A percentile compares a stretch with the other conserved stretches of the same genome.
Evolutionary conservation across 1,139 yeast genomes (phyloP).

Genomic region (Yamadazyma aaseri): DNA sequence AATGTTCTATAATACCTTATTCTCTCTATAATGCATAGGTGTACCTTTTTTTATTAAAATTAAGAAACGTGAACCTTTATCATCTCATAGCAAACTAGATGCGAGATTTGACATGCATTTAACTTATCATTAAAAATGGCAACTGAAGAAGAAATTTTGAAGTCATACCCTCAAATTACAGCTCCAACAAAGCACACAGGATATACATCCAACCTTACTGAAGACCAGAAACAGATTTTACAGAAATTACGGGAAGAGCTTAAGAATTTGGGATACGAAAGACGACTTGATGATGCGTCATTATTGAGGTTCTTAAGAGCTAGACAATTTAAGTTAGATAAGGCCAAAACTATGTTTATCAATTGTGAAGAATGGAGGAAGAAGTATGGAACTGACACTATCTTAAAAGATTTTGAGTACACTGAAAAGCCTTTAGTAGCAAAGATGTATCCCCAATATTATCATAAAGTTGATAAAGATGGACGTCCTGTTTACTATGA

Average conservation of each 20-base stretch:
- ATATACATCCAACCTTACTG: conserved; percentile 76
- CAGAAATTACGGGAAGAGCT: conserved; percentile 59
- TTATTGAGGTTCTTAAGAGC: conserved; percentile 90
- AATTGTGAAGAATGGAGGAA: conserved; percentile 92
- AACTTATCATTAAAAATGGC: too few relatives aligned
- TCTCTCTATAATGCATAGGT: background rate
- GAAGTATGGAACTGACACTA: conserved; percentile 82
- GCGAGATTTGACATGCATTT: too few relatives aligned
- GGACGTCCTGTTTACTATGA: conserved; percentile 96
- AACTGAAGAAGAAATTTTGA: conserved; percentile 29
- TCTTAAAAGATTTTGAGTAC: conserved; percentile 82
- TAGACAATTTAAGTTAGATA: conserved; percentile 82
- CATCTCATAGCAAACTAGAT: too few relatives aligned
- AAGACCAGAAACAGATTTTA: conserved; percentile 61
- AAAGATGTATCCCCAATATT: conserved; percentile 89
- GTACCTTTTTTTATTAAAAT: background rate
- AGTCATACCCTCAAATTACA: conserved; percentile 67
- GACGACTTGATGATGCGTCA: conserved; percentile 86
- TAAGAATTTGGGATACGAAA: conserved; percentile 61
- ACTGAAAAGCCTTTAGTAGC: conserved; percentile 90
- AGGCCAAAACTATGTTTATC: conserved; percentile 79
- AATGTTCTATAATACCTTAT: too few relatives aligned
- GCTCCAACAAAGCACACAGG: conserved; percentile 68
- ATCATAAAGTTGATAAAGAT: conserved; percentile 94
- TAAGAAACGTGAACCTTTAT: too few relatives aligned